phyloP scores from a whole-genome alignment of 805 yeast genomes.

The Lachancea nothofagi region DNA sequence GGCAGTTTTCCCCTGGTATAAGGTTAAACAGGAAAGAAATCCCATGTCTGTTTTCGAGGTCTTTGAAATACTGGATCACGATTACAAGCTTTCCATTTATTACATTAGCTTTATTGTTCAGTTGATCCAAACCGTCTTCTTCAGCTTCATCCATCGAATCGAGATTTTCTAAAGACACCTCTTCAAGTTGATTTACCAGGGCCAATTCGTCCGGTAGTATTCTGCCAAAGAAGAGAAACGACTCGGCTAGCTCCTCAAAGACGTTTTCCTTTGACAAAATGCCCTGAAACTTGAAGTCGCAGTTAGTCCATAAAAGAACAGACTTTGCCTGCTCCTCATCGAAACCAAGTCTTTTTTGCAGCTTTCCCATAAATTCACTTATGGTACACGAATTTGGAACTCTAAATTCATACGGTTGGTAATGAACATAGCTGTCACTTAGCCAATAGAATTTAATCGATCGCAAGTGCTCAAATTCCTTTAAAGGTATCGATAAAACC shows the following conservation, averaged over 20 bases:
- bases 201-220: constrained; percentile 39
- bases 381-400: constrained; percentile 60
- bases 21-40: constrained; percentile 76
- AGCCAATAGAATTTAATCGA: constrained; percentile 66
- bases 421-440: constrained; percentile 63
- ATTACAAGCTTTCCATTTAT: constrained; percentile 45
- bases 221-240: constrained; percentile 41
- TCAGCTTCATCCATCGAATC: constrained; percentile 13
- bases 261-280: constrained; percentile 34
- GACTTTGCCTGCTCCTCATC: constrained; percentile 42
- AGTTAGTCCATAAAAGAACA: constrained; percentile 52
- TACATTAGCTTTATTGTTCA: constrained; percentile 12
- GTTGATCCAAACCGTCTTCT: constrained; percentile 24
- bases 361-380: constrained; percentile 46
- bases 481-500: constrained; percentile 63
- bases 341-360: constrained; percentile 51
- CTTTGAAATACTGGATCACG: constrained; percentile 74
- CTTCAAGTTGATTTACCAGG: constrained; percentile 22
- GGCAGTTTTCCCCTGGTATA: constrained; percentile 59
- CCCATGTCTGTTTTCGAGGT: constrained; percentile 65
- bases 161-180: constrained; percentile 18
- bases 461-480: constrained; percentile 72
- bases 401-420: constrained; percentile 60
- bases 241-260: constrained; percentile 37
- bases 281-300: constrained; percentile 34